Evolutionary conservation across 2,329 filamentous ascomycete species (phyloP).

Genomic region (Triangularia setosa): DNA sequence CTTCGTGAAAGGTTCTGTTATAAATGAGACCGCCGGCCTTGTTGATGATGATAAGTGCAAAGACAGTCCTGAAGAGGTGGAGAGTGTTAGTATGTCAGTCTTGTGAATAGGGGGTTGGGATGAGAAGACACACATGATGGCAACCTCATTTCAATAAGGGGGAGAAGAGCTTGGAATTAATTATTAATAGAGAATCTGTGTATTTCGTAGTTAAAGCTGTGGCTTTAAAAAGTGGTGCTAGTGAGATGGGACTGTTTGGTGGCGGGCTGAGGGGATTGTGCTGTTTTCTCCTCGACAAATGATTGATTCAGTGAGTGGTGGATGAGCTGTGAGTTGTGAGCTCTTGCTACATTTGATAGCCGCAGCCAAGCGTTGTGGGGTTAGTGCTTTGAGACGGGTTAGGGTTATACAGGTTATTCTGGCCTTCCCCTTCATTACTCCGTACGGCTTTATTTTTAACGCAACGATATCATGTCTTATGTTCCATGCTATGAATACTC

Average conservation of each 20-base stretch:
- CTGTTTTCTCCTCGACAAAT: not conserved
- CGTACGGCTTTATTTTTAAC: too few relatives aligned
- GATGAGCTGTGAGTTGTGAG: not conserved
- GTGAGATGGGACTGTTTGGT: not conserved
- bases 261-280: not conserved
- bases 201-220: not conserved
- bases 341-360: not conserved
- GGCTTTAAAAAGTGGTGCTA: not conserved
- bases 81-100: not conserved
- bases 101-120: not conserved
- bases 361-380: not conserved
- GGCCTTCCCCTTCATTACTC: too few relatives aligned
- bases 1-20: slow-evolving; percentile 87
- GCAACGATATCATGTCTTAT: too few relatives aligned
- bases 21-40: slow-evolving; percentile 96
- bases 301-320: not conserved
- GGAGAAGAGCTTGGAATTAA: not conserved
- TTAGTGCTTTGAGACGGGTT: not conserved
- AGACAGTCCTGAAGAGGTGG: slow-evolving; percentile 70
- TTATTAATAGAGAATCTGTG: not conserved
- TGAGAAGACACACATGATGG: slow-evolving; percentile 18
- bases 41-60: slow-evolving; percentile 95
- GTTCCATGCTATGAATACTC: too few relatives aligned
- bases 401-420: not conserved
- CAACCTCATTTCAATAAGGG: slow-evolving; percentile 17